Base-by-base conservation (phyloP, 1,284 basidiomycete species). In the Dichomitus squalens region DNA sequence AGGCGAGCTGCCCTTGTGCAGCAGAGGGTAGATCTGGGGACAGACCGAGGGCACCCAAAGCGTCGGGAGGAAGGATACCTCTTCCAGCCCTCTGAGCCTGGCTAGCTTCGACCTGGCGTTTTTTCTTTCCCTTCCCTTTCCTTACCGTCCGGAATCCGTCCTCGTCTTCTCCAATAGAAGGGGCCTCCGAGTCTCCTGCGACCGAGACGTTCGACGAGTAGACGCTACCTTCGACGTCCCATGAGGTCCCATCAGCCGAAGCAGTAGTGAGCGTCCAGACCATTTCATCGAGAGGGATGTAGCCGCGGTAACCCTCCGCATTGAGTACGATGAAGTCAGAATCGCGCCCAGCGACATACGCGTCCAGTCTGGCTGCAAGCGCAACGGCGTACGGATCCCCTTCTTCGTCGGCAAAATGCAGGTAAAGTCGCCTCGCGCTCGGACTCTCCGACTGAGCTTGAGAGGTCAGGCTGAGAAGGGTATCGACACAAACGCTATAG, bases 341-440 rank as follows among this genome's bases (percentile, higher is more conserved):
- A 76, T 94, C 94, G 59, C 80, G 84, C 20, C 89, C 91, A 0
- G 88, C 77, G 49, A 95, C 88, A 64, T 88, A 95, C 29, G 83
- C 93, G 4, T 84, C 81, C 6, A 92, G 69, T 52, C 83, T 76
- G 8, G 87, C 90, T 0, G 95, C 95, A 14, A 96, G 77, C 57
- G 90, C 88, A 2, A 95, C 93, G 33, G 91, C 90, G 59, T 87
- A 90, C 3, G 90, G 90, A 72, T 97, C 95, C 3, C 88, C 93
- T 72, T 97, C 95, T 66, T 88, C 90, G 60, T 93, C 86, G 0
- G 94, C 92, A 53, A 90, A 88, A 69, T 89, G 82, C 3, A 90
- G 64, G 36, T 85, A 74, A 23, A 90, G 68, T 5, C 67, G 64
- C 23, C 75, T 68, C 66, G 64, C 27, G 75, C 67, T 27, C 6